Base-by-base conservation (phyloP, 1,284 basidiomycete species). In the Sporisorium exsertum region DNA sequence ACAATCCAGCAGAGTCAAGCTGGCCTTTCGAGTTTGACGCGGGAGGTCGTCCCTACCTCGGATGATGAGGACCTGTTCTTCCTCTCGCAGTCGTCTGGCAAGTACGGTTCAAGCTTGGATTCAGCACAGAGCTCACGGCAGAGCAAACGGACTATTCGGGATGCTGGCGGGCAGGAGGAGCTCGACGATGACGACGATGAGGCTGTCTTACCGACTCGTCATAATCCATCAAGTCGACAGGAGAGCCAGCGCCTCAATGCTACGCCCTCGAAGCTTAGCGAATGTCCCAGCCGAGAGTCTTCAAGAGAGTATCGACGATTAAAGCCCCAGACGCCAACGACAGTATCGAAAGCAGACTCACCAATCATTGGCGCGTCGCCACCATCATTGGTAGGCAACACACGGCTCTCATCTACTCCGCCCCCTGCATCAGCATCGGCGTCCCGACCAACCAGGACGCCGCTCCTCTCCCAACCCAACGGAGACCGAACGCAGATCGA, bases 11-110 rank as follows among this genome's bases (percentile, higher is more conserved):
- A 49, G 26, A 53, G 15, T 12, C 13, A 55, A 16, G 53, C 52
- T 24, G 26, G 52, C 13, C 20, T 46, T 22, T 53, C 60, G 32
- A 32, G 47, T 22, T 13, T 27, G 22, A 46, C 42, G 8, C 53
- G 51, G 22, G 54, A 65, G 42, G 46, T 74, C 12, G 66, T 74
- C 0, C 62, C 72, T 0, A 74, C 72, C 0, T 74, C 72, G 7
- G 72, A 74, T 43, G 66, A 74, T 18, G 72, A 74, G 32, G 72
- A 74, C 15, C 22, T 64, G 12, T 69, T 69, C 56, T 65, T 74
- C 32, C 18, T 74, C 3, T 74, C 72, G 13, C 72, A 69, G 50
- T 50, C 70, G 6, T 64, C 63, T 12, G 54, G 55, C 24, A 61
- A 27, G 27, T 37, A 54, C 13, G 55, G 46, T 0, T 62, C 54